Base-by-base conservation (phyloP, 805 yeast species). In the Wickerhamomyces mucosus region DNA sequence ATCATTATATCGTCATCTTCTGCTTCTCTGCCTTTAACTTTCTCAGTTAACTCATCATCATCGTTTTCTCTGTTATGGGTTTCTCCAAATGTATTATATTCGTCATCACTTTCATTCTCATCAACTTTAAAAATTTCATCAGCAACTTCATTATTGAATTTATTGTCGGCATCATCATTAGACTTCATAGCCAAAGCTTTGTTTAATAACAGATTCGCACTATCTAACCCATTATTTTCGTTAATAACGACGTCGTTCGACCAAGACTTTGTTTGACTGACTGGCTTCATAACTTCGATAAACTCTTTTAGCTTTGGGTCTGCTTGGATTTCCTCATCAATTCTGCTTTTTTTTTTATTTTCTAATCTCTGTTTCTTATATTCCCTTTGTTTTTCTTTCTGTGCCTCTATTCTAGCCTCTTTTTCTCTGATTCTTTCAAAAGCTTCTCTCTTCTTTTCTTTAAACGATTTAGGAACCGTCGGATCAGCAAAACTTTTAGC, bases 401-500 rank as follows among this genome's bases (percentile, higher is more conserved):
- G 28, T 45, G 55, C 50, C 58, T 55, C 32, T 56, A 59, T 48
- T 60, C 68, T 34, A 37, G 69, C 72, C 54, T 78, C 74, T 26
- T 67, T 59, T 36, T 62, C 63, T 40, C 58, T 55, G 9, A 71
- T 44, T 39, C 68, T 61, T 25, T 67, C 56, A 26, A 52, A 48
- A 6, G 65, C 75, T 41, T 74, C 80, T 37, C 66, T 56, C 34
- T 59, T 64, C 53, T 62, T 72, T 34, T 70, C 72, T 39, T 61
- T 71, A 68, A 59, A 57, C 0, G 88, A 72, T 37, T 72, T 61
- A 15, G 94, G 92, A 6, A 85, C 86, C 11, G 63, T 62, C 3
- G 94, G 88, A 55, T 86, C 96, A 21, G 82, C 77, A 58, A 84
- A 78, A 25, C 89, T 70, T 57, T 83, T 84, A 2, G 98, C 98